phyloP scores from a whole-genome alignment of 257 asterid genomes.

The Fraxinus quadrangulata region DNA sequence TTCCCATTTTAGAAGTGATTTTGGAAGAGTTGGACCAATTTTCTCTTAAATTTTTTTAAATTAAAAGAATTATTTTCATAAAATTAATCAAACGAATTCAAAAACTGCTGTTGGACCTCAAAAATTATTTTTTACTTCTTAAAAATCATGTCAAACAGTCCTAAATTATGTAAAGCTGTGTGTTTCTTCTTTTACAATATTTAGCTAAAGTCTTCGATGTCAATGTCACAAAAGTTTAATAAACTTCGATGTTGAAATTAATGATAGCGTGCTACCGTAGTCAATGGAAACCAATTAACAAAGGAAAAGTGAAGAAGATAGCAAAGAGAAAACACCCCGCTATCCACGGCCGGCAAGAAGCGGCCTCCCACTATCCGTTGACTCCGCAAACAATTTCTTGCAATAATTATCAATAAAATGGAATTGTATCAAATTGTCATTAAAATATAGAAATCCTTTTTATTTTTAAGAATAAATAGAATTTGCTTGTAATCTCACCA shows the following conservation, averaged over 20 bases:
- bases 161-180: no score
- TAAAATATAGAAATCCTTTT: background rate
- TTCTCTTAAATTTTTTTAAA: no score
- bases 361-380: background rate
- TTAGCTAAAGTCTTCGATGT: background rate
- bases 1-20: no score
- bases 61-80: no score
- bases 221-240: background rate
- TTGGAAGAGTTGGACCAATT: no score
- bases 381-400: background rate
- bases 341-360: slow-evolving; percentile 3
- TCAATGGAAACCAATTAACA: background rate
- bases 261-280: background rate
- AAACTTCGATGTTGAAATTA: background rate
- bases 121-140: no score
- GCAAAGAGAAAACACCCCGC: background rate
- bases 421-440: background rate
- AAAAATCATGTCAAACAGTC: no score
- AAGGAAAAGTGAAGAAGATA: background rate
- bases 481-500: background rate
- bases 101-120: no score
- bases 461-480: no score
- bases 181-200: no score
- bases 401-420: background rate
- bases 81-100: no score